A percentile compares a stretch with the other conserved stretches of the same genome.
Evolutionary conservation across 148 eudicot species (phyloP).

Genomic region (Spergularia bocconei): DNA sequence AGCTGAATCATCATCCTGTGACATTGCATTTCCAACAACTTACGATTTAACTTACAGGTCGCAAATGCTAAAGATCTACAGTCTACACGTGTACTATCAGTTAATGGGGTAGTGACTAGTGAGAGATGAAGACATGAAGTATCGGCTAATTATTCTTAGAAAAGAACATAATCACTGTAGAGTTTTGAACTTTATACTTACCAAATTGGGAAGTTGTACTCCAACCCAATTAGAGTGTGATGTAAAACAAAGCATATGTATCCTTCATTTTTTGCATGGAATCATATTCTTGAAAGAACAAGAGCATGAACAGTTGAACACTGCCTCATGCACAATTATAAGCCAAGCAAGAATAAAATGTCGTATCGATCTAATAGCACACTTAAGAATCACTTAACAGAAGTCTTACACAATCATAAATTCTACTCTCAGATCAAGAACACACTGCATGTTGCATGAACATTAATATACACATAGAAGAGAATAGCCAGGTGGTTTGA

Average conservation of each 20-base stretch:
- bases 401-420: background rate
- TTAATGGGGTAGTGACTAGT: background rate
- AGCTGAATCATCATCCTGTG: background rate
- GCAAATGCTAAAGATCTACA: background rate
- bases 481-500: slow-evolving; percentile 2
- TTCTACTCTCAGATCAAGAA: background rate
- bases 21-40: background rate
- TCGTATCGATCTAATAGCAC: slow-evolving; percentile 26
- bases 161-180: background rate
- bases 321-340: slow-evolving; percentile 13
- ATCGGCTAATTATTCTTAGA: background rate
- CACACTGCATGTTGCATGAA: background rate
- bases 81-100: background rate
- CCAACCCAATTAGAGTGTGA: slow-evolving; percentile 9
- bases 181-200: slow-evolving; percentile 15
- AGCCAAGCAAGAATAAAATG: slow-evolving; percentile 27
- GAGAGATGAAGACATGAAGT: background rate
- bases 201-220: slow-evolving; percentile 12
- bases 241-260: slow-evolving; percentile 23
- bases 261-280: slow-evolving; percentile 19
- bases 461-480: background rate
- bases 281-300: slow-evolving; percentile 29
- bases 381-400: slow-evolving; percentile 3
- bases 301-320: background rate
- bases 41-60: background rate